These are phyloP conservation scores for Vitis amurensis DNA, from an alignment of 164 flowering plant species.

Conservation along the genomic window DNA sequence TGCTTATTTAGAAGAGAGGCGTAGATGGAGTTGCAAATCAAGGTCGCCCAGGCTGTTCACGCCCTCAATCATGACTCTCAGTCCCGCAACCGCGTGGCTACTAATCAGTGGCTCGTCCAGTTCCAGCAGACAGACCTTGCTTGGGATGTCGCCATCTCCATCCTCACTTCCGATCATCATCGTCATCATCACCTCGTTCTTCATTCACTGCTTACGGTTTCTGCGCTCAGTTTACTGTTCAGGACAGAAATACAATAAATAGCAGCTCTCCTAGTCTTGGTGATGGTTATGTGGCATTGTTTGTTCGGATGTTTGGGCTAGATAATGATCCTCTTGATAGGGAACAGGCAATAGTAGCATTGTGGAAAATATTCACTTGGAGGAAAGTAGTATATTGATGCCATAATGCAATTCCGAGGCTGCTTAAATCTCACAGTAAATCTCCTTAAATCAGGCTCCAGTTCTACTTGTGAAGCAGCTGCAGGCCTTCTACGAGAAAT, in stretches of 20 bases:
- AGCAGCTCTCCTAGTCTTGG: constrained; percentile 32
- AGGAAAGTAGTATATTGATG: constrained; percentile 71
- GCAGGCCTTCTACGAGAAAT: constrained; percentile 72
- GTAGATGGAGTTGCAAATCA: constrained; percentile 58
- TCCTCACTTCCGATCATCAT: constrained; percentile 61
- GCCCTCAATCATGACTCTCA: constrained; percentile 83
- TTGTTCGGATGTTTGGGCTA: constrained; percentile 82
- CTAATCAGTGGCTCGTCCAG: constrained; percentile 96
- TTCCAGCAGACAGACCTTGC: constrained; percentile 88
- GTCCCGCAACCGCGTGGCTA: constrained; percentile 89
- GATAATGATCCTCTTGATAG: constrained; percentile 80
- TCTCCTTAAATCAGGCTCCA: constrained; percentile 72
- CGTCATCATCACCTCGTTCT: background rate
- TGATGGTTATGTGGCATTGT: constrained; percentile 64
- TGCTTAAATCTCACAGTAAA: constrained; percentile 65
- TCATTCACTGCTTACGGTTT: too few species aligned
- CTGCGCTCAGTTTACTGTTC: constrained; percentile 7
- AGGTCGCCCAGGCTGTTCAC: constrained; percentile 85
- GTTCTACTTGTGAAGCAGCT: constrained; percentile 77
- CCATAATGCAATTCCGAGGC: constrained; percentile 65
- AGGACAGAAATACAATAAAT: constrained; percentile 39
- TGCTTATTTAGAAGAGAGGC: constrained; percentile 6
- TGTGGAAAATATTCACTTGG: constrained; percentile 82
- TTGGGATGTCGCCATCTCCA: constrained; percentile 84
- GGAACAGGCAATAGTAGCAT: constrained; percentile 70